Percentiles rank a stretch among this genome's conserved stretches.
Evolutionary conservation across 2,329 filamentous ascomycete genomes (phyloP).

Genomic region (Aspergillus ochraceoroseus): DNA sequence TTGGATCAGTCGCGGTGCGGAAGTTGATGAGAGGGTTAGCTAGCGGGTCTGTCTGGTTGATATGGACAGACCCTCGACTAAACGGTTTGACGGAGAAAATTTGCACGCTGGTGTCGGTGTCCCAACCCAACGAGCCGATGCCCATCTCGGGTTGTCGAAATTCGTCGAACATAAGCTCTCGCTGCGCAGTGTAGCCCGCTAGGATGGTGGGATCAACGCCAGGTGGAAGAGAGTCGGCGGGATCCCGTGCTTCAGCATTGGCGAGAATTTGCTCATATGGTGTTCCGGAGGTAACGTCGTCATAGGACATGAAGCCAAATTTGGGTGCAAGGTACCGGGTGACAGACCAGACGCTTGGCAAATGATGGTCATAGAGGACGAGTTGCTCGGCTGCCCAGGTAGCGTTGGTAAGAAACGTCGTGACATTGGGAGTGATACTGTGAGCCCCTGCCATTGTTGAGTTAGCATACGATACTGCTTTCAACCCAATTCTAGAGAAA

Average conservation of each 20-base stretch:
- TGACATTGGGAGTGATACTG: constrained; percentile 2
- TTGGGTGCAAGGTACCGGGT: neutral
- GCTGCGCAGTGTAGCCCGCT: neutral
- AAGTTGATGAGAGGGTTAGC: constrained; percentile 1
- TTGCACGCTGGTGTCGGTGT: constrained; percentile 1
- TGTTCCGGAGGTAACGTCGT: neutral
- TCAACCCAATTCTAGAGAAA: too few species aligned
- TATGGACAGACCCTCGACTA: constrained; percentile 1
- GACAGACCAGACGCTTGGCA: constrained; percentile 4
- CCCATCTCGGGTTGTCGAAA: neutral
- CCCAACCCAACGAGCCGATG: neutral
- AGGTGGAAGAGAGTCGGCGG: constrained; percentile 1
- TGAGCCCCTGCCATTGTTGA: neutral
- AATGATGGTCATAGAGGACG: neutral
- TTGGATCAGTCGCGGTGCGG: neutral
- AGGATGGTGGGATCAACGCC: constrained; percentile 1
- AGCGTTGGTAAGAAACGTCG: constrained; percentile 2
- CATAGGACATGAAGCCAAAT: constrained; percentile 3
- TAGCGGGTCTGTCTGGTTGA: constrained; percentile 2
- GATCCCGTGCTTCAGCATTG: neutral
- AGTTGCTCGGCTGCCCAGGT: neutral
- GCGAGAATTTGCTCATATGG: neutral
- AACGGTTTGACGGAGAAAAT: constrained; percentile 4
- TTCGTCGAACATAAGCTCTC: constrained; percentile 1
- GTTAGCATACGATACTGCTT: neutral